phyloP scores from a whole-genome alignment of 352 stramenopile genomes.

The Phytophthora pinifolia region DNA sequence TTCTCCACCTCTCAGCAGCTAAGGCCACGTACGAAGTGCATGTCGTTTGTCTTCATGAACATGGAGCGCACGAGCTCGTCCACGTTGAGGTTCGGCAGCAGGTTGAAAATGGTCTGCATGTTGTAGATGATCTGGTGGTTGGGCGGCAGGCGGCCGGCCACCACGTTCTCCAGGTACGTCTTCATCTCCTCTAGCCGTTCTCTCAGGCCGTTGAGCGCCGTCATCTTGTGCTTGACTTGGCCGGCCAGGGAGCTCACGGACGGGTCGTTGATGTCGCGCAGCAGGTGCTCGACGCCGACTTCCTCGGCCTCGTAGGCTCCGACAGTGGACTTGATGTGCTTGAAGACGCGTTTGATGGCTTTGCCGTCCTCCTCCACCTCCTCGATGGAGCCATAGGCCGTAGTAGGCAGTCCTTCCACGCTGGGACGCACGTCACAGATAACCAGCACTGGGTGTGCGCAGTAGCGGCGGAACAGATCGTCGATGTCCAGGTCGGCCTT shows the following conservation, averaged over 20 bases:
- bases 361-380: conserved; percentile 96
- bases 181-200: conserved; percentile 98
- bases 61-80: conserved; percentile 96
- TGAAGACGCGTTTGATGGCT: conserved; percentile 97
- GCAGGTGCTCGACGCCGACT: conserved; percentile 98
- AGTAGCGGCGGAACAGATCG: conserved; percentile 95
- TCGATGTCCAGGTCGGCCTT: conserved; percentile 96
- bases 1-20: not conserved
- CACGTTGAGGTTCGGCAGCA: conserved; percentile 98
- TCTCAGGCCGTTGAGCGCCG: conserved; percentile 92
- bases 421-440: conserved; percentile 98
- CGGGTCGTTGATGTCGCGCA: conserved; percentile 99
- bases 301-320: conserved; percentile 95
- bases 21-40: conserved; percentile 93
- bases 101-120: conserved; percentile 99
- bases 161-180: conserved; percentile 95
- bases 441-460: conserved; percentile 95
- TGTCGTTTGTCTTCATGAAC: conserved; percentile 99
- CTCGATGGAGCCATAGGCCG: conserved; percentile 96
- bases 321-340: conserved; percentile 96
- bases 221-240: conserved; percentile 98
- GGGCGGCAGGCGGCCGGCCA: conserved; percentile 66
- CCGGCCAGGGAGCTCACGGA: conserved; percentile 97
- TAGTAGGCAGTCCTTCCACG: conserved; percentile 96
- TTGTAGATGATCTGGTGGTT: conserved; percentile 98